These are phyloP conservation scores for Penicillium maclennaniae DNA, from an alignment of 495 filamentous ascomycete genomes.

Conservation along the genomic window DNA sequence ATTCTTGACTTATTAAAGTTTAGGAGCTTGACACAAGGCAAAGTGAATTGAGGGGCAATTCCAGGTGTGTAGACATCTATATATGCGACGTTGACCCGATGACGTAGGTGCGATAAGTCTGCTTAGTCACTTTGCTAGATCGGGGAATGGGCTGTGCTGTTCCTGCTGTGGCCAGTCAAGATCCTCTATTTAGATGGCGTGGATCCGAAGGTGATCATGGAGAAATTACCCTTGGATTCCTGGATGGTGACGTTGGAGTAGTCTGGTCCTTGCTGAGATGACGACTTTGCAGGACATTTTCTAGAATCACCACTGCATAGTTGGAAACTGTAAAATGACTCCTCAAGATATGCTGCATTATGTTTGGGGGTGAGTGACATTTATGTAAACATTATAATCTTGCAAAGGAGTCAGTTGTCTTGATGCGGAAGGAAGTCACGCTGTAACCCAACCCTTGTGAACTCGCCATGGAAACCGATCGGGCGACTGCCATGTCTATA, in stretches of 20 bases:
- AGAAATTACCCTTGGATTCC: not conserved
- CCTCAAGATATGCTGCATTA: not conserved
- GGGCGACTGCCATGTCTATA: not conserved
- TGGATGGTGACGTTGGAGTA: not conserved
- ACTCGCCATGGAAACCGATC: not conserved
- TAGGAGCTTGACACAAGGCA: not conserved
- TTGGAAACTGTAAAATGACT: not conserved
- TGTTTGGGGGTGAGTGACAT: not conserved
- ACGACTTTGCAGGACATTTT: no score
- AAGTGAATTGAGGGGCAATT: not conserved
- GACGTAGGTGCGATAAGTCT: slow-evolving; percentile 15
- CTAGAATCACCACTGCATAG: not conserved
- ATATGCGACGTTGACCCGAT: slow-evolving; percentile 4
- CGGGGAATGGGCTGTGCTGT: not conserved
- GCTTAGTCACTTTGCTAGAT: slow-evolving; percentile 10
- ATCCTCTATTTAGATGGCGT: not conserved
- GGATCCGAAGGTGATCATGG: not conserved
- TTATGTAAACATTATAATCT: no score
- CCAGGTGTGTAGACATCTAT: slow-evolving; percentile 13
- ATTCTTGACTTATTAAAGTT: not conserved
- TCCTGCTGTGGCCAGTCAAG: slow-evolving; percentile 1
- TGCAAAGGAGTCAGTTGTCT: not conserved
- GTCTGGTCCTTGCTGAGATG: not conserved
- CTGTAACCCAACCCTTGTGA: not conserved
- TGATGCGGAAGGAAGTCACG: not conserved